Evolutionary conservation across 176 grass and related monocot genomes (phyloP), one percentile per base, ranked within the genome.

Genomic region (Oropetium thomaeum): DNA sequence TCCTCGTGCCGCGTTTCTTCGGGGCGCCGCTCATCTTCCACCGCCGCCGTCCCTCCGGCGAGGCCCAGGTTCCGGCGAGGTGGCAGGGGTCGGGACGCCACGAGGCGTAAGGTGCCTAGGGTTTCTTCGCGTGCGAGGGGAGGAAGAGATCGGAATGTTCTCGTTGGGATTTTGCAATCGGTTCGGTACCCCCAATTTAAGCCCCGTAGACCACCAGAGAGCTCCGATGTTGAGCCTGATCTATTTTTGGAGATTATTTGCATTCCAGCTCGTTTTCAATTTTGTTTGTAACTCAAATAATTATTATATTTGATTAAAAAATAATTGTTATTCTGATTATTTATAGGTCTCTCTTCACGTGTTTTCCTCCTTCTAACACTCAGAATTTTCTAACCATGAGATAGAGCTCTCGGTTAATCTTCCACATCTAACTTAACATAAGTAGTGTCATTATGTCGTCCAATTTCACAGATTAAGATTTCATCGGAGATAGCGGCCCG

Each of bases 1-100:
- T 90, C 87, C 71, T 97, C 34, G 71, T 4, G 47, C n/a, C 0
- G 62, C 88, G 83, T 85, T 72, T 92, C 93, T 75, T 86, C 78
- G 71, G 74, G 37, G 16, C 19, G n/a, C 60, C 61, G 25, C 30
- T 79, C 82, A 52, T 97, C 87, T 31, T 35, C 58, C 72, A 30
- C 73, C 79, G 11, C 29, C 9, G 5, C 27, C 41, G 31, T 63
- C 39, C 25, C 17, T 37, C 58, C 63, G 64, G n/a, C 40, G 67
- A 27, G 26, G 25, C 54, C 41, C 1, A 3, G 66, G 66, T 19
- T 32, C 69, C 80, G 62, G 33, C 62, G 62, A 79, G 37, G 59
- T 8, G 58, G 51, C 27, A 14, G 58, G 43, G 23, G 32, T 20
- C 15, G 52, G 29, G 23, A 34, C 27, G 26, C 44, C 22, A 69